A percentile compares a stretch with the other conserved stretches of the same genome.
These are phyloP conservation scores for Peterozyma toletana DNA, from an alignment of 805 yeast species.

Conservation along the genomic window DNA sequence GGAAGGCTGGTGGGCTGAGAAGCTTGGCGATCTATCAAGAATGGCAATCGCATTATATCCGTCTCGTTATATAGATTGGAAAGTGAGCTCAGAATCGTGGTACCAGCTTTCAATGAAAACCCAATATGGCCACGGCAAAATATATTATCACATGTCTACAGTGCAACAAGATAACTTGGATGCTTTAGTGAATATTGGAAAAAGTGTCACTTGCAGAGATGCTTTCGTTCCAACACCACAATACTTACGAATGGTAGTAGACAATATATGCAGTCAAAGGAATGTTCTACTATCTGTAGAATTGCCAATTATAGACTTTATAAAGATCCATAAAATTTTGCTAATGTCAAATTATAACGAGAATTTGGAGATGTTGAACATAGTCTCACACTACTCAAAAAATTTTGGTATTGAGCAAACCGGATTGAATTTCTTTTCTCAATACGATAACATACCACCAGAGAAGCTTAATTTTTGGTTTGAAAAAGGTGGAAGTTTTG, in stretches of 20 bases:
- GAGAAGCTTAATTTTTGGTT: constrained; percentile 66
- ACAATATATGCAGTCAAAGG: constrained; percentile 64
- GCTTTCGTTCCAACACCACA: constrained; percentile 81
- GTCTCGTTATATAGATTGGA: constrained; percentile 80
- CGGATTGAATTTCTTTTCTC: constrained; percentile 54
- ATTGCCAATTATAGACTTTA: constrained; percentile 53
- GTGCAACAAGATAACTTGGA: constrained; percentile 74
- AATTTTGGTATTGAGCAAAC: constrained; percentile 64
- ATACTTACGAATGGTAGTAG: constrained; percentile 70
- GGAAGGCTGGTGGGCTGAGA: constrained; percentile 78
- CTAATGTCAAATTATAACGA: constrained; percentile 50
- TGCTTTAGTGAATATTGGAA: constrained; percentile 74
- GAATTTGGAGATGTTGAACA: constrained; percentile 46
- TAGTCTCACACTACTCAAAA: constrained; percentile 57
- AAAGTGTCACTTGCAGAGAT: constrained; percentile 71
- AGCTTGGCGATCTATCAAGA: constrained; percentile 77
- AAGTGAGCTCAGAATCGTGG: constrained; percentile 77
- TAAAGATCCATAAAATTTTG: constrained; percentile 62
- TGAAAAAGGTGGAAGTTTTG: constrained; percentile 69
- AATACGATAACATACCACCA: constrained; percentile 26
- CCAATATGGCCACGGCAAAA: constrained; percentile 77
- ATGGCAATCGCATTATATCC: constrained; percentile 85
- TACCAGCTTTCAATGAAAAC: constrained; percentile 66
- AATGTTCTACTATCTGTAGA: constrained; percentile 52
- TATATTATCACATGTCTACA: constrained; percentile 82